phyloP scores from a whole-genome alignment of 306 rosid genomes.

The Biancaea sappan region DNA sequence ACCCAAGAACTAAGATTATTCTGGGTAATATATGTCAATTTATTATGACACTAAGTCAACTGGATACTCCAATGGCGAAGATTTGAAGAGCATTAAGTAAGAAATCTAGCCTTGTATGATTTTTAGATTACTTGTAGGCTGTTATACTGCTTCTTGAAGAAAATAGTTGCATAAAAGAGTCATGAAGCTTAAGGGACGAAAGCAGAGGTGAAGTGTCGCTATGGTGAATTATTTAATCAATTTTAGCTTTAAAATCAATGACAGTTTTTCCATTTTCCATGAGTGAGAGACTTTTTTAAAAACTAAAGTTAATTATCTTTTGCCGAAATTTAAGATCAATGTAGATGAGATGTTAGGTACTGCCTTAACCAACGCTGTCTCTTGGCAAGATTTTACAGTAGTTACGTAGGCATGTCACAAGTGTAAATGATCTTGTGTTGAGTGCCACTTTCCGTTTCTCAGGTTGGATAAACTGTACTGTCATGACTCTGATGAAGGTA shows the following conservation, averaged over 20 bases:
- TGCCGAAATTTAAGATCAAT: neutral
- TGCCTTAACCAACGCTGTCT: neutral
- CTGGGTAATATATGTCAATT: neutral
- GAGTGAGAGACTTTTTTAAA: neutral
- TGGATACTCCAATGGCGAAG: neutral
- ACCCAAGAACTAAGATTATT: neutral
- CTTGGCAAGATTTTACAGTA: neutral
- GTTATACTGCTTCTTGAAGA: neutral
- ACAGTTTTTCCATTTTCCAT: neutral
- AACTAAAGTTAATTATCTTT: neutral
- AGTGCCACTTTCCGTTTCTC: neutral
- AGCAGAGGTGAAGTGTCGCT: neutral
- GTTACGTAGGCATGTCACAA: neutral
- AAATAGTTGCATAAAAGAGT: neutral
- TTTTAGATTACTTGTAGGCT: neutral
- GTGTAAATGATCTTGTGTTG: neutral
- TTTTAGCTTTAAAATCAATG: neutral
- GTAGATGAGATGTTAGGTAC: neutral
- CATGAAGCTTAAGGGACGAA: neutral
- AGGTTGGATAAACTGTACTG: neutral
- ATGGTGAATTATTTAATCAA: neutral
- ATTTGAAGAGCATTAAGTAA: neutral
- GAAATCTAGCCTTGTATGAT: neutral
- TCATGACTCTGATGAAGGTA: neutral
- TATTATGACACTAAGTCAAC: neutral